Evolutionary conservation across 2,329 filamentous ascomycete species (phyloP).

Genomic region (Colletotrichum sp.): DNA sequence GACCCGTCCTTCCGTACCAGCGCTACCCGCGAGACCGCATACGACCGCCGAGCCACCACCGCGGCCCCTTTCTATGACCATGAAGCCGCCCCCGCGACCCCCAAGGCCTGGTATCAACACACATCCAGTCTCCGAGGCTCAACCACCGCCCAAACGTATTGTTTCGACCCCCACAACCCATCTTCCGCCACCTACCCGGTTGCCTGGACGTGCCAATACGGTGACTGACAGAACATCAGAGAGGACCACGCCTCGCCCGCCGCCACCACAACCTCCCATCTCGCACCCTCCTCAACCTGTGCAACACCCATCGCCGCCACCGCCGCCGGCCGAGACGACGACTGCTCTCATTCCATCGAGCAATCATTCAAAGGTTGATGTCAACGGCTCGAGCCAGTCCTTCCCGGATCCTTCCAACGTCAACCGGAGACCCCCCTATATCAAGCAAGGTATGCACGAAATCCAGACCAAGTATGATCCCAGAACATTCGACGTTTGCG

Average conservation of each 20-base stretch:
- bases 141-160: constrained; percentile 29
- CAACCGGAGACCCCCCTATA: constrained; percentile 81
- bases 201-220: constrained; percentile 35
- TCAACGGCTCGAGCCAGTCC: constrained; percentile 4
- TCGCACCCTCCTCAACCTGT: background rate
- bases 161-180: constrained; percentile 22
- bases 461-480: constrained; percentile 88
- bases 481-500: constrained; percentile 85
- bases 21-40: constrained; percentile 55
- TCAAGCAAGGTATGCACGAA: constrained; percentile 74
- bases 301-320: constrained; percentile 17
- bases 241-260: constrained; percentile 35
- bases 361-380: constrained; percentile 54
- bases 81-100: constrained; percentile 50
- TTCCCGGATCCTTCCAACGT: constrained; percentile 86
- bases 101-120: constrained; percentile 37
- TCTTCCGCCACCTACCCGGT: constrained; percentile 25
- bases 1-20: constrained; percentile 38
- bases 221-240: constrained; percentile 49
- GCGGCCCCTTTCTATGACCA: constrained; percentile 29
- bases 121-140: constrained; percentile 25
- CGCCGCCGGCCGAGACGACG: constrained; percentile 45
- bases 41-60: constrained; percentile 34
- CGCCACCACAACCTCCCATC: constrained; percentile 12
- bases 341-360: constrained; percentile 25